Base-by-base conservation (phyloP, 2,329 filamentous ascomycete genomes). In the Penicillium sp. region DNA sequence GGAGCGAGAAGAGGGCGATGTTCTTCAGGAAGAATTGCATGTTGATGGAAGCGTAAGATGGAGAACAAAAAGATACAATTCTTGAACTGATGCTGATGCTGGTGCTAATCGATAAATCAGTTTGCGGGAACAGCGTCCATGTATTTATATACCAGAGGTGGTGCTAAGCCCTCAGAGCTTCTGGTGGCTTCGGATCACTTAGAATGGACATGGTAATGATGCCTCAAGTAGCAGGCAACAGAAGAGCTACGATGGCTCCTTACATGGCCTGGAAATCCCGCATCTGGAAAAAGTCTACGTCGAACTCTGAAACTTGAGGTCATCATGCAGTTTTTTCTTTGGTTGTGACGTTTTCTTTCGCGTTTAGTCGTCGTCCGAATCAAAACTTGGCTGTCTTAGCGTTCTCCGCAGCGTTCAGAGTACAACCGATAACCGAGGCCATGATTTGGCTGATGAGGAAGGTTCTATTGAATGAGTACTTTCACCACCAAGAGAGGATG, bases 11-110 rank as follows among this genome's bases (percentile, higher is more conserved):
- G 9, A 61, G 47, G 4, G 51, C 53, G 23, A 61, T 21, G 29
- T 43, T 51, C 43, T 58, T 56, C n/a, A 57, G 13, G 31, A 49
- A 54, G 44, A 61, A 54, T 24, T 58, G 53, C 53, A 60, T 54
- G 7, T 13, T 59, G 45, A 26, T 21, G 12, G 12, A 28, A 18
- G 23, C 3, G 34, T 12, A 8, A n/a, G 21, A 18, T 24, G 10
- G 49, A 24, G 38, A 10, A 34, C 13, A 47, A 4, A 4, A 15
- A 9, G 2, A 36, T 36, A n/a, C 33, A 8, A 16, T 47, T 13
- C 7, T 31, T 39, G n/a, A 15, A 24, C 6, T 38, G 29, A 24
- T 39, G 24, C 28, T 36, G 21, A 26, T 5, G 28, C 6, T 33
- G 18, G 24, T 29, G 41, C n/a, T 42, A 23, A 28, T 28, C 23